Conservation (phyloP, 2,329 filamentous ascomycete species). For the Microsporum audouinii region DNA sequence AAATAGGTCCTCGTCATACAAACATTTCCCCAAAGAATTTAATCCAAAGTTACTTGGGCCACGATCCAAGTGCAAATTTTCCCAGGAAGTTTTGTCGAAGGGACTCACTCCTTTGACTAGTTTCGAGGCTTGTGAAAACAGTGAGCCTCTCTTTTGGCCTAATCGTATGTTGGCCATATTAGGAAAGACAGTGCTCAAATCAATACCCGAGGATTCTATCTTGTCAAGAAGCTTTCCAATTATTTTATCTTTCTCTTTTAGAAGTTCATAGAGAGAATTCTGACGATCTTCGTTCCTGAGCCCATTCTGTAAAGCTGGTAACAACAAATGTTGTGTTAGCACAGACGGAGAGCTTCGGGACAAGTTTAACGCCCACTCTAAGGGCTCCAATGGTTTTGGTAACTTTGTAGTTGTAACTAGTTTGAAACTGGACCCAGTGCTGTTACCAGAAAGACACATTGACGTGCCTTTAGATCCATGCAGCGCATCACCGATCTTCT, state of each 20-base stretch:
- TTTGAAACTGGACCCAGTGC: conserved; percentile 28
- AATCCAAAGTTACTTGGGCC: neutral
- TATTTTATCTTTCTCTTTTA: conserved; percentile 49
- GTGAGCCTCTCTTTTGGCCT: conserved; percentile 31
- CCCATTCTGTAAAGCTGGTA: conserved; percentile 43
- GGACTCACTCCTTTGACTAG: conserved; percentile 44
- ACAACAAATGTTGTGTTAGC: conserved; percentile 41
- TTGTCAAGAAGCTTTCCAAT: conserved; percentile 49
- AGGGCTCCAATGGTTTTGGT: conserved; percentile 41
- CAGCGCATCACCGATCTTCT: conserved; percentile 44
- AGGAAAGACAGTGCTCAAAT: conserved; percentile 48
- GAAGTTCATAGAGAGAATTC: conserved; percentile 37
- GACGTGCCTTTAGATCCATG: conserved; percentile 21
- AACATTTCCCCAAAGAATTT: neutral
- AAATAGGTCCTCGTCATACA: neutral
- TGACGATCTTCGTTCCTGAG: conserved; percentile 39
- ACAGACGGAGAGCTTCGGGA: conserved; percentile 28
- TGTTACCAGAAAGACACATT: conserved; percentile 21
- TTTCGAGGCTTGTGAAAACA: conserved; percentile 42
- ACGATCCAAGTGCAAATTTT: conserved; percentile 17
- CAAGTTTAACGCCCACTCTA: conserved; percentile 44
- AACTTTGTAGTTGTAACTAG: conserved; percentile 40
- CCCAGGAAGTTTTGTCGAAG: conserved; percentile 43
- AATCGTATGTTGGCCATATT: conserved; percentile 38
- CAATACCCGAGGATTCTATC: conserved; percentile 44